Conservation (phyloP, 176 grass and related monocot genomes). For the Oryza australiensis region DNA sequence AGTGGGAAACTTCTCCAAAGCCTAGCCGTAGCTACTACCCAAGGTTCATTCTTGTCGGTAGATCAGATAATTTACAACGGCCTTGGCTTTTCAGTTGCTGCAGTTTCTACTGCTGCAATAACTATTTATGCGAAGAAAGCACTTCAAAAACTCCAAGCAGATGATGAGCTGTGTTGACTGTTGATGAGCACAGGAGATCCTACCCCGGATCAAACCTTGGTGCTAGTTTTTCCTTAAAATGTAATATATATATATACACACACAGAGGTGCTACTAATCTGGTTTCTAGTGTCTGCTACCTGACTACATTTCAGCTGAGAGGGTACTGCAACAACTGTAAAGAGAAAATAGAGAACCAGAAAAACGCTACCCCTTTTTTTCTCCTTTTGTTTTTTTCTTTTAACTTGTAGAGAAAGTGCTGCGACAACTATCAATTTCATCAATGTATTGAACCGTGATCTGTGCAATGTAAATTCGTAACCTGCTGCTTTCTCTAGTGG, state of each 20-base stretch:
- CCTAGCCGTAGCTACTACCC: constrained; percentile 79
- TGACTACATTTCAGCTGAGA: constrained; percentile 32
- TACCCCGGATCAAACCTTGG: not conserved
- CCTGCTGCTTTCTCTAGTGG: constrained; percentile 18
- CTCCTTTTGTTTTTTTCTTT: constrained; percentile 19
- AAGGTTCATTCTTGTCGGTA: constrained; percentile 82
- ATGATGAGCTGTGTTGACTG: constrained; percentile 64
- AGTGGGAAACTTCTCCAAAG: constrained; percentile 84
- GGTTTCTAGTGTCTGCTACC: constrained; percentile 37
- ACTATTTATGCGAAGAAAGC: constrained; percentile 96
- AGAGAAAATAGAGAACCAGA: constrained; percentile 50
- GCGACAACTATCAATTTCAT: not conserved
- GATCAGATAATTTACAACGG: constrained; percentile 89
- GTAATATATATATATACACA: constrained; percentile 48
- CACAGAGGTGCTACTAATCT: constrained; percentile 43
- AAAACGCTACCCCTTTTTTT: not conserved
- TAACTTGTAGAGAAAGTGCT: constrained; percentile 26
- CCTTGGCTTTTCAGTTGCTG: constrained; percentile 77
- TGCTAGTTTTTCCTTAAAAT: constrained; percentile 36
- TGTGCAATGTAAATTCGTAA: constrained; percentile 46
- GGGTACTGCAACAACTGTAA: constrained; percentile 50
- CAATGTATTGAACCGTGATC: constrained; percentile 26
- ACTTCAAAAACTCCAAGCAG: constrained; percentile 77
- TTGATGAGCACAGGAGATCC: constrained; percentile 40
- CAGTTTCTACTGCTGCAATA: constrained; percentile 87